Conservation (phyloP, 2,329 filamentous ascomycete genomes). For the Metarhizium brunneum region DNA sequence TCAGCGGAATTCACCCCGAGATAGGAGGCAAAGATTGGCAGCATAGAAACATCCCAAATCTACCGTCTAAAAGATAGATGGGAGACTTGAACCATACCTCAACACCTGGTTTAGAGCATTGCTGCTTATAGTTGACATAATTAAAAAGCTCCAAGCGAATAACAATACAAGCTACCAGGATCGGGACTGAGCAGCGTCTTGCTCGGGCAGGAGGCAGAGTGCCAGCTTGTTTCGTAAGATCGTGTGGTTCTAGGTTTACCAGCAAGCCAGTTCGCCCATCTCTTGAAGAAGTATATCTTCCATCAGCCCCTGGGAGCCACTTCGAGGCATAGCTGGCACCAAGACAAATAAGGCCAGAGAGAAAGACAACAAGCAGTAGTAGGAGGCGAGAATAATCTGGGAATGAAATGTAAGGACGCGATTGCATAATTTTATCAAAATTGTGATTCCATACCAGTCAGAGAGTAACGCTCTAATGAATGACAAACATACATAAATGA, state of each 20-base stretch:
- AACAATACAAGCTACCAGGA: slow-evolving; percentile 34
- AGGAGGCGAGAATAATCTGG: slow-evolving; percentile 41
- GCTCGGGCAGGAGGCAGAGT: slow-evolving; percentile 34
- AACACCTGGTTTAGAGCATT: slow-evolving; percentile 40
- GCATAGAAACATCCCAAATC: neutral
- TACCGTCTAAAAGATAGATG: neutral
- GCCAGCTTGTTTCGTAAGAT: slow-evolving; percentile 24
- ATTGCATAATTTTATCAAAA: neutral
- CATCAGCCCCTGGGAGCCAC: slow-evolving; percentile 38
- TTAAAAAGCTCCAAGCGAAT: slow-evolving; percentile 39
- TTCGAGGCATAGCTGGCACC: slow-evolving; percentile 30
- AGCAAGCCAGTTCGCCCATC: slow-evolving; percentile 11
- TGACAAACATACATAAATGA: slow-evolving; percentile 40
- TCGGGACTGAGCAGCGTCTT: slow-evolving; percentile 33
- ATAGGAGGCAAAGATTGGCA: neutral
- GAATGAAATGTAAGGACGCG: slow-evolving; percentile 8
- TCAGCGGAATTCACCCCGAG: slow-evolving; percentile 1
- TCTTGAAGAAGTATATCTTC: slow-evolving; percentile 30
- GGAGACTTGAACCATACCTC: slow-evolving; percentile 26
- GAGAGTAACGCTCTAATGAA: slow-evolving; percentile 36
- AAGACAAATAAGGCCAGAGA: slow-evolving; percentile 34
- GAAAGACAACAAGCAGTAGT: slow-evolving; percentile 34
- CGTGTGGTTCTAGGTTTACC: slow-evolving; percentile 11
- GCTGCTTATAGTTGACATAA: slow-evolving; percentile 34
- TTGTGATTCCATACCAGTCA: slow-evolving; percentile 30